Percentiles rank a stretch among this genome's conserved stretches.
Conservation (phyloP, 1,284 basidiomycete species). For the Puccinia triticina region DNA sequence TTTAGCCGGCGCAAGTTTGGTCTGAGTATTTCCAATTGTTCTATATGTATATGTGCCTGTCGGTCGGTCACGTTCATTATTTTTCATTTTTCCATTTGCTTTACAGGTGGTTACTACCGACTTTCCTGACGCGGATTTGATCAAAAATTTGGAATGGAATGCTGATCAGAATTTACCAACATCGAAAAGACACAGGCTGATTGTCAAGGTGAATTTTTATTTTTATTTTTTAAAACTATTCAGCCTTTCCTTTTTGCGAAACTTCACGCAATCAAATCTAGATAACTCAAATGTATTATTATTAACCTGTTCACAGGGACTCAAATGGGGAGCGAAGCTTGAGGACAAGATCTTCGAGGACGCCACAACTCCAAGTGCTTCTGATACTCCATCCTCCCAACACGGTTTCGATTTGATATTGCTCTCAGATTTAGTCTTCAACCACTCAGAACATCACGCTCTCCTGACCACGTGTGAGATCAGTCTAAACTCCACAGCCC, state of each 20-base stretch:
- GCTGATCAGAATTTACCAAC: constrained; percentile 27
- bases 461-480: constrained; percentile 30
- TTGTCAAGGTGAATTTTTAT: constrained; percentile 21
- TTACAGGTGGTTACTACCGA: constrained; percentile 40
- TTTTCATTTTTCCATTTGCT: not conserved
- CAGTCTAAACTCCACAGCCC: not conserved
- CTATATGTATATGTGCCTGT: not conserved
- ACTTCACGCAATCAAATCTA: not conserved
- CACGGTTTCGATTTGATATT: constrained; percentile 33
- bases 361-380: not conserved
- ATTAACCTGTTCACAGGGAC: not conserved
- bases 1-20: constrained; percentile 29
- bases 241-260: not conserved
- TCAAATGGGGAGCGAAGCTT: constrained; percentile 42
- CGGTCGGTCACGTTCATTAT: not conserved
- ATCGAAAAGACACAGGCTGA: constrained; percentile 3
- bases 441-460: constrained; percentile 43
- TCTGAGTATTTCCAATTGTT: constrained; percentile 5
- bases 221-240: not conserved
- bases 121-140: constrained; percentile 44
- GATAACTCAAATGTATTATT: not conserved
- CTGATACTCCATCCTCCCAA: not conserved
- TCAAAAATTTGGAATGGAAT: constrained; percentile 38
- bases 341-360: not conserved
- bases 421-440: constrained; percentile 45